Evolutionary conservation across 495 filamentous ascomycete genomes (phyloP).

Genomic region (Evansstolkia leycettana): DNA sequence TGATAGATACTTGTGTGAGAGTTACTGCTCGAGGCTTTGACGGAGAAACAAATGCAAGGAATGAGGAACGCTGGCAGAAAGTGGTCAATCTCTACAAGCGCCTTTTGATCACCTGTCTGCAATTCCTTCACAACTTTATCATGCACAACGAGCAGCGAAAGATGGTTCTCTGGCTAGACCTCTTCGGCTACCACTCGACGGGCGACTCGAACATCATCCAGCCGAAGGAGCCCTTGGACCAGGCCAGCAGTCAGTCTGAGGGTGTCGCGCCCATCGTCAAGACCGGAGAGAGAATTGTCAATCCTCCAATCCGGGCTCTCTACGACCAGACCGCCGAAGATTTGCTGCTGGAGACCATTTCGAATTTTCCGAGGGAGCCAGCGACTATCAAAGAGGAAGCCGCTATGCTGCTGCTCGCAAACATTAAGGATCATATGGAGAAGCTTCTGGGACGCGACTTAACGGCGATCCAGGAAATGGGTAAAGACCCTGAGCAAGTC

Average conservation of each 20-base stretch:
- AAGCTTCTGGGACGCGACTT: conserved; percentile 33
- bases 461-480: conserved; percentile 37
- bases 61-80: conserved; percentile 59
- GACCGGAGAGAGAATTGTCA: conserved; percentile 33
- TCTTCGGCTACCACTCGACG: conserved; percentile 57
- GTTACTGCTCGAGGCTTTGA: conserved; percentile 86
- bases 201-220: conserved; percentile 40
- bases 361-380: conserved; percentile 34
- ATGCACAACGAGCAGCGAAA: conserved; percentile 87
- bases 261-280: conserved; percentile 33
- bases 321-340: conserved; percentile 38
- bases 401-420: conserved; percentile 36
- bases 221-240: conserved; percentile 31
- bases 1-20: conserved; percentile 73
- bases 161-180: conserved; percentile 77
- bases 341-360: conserved; percentile 32
- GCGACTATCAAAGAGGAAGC: conserved; percentile 38
- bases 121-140: conserved; percentile 86
- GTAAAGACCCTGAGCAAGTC: conserved; percentile 33
- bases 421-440: conserved; percentile 41
- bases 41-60: conserved; percentile 54
- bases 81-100: conserved; percentile 74
- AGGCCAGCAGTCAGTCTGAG: conserved; percentile 19
- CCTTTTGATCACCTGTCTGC: conserved; percentile 74
- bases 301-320: conserved; percentile 31